phyloP scores from a whole-genome alignment of 495 filamentous ascomycete genomes.

The Coniosporium apollinis region DNA sequence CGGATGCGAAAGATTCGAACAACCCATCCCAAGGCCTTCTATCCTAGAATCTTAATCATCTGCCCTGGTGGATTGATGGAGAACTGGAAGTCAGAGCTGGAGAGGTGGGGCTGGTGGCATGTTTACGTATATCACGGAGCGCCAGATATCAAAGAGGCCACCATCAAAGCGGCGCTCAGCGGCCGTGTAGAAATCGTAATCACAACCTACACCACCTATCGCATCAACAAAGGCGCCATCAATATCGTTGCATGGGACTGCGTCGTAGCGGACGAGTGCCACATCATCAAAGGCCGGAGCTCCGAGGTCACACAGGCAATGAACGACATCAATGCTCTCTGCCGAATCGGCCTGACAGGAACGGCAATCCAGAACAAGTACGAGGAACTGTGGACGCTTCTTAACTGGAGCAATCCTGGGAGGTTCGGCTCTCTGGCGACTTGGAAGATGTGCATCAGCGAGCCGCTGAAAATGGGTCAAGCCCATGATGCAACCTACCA shows the following conservation, averaged over 20 bases:
- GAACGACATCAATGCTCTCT: slow-evolving; percentile 84
- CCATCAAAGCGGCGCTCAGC: slow-evolving; percentile 53
- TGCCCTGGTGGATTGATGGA: slow-evolving; percentile 77
- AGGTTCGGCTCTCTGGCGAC: slow-evolving; percentile 57
- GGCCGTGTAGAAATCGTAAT: slow-evolving; percentile 78
- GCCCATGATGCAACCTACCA: slow-evolving; percentile 78
- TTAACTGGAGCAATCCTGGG: slow-evolving; percentile 96
- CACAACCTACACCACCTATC: slow-evolving; percentile 85
- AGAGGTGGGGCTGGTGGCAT: slow-evolving; percentile 92
- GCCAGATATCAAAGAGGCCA: slow-evolving; percentile 44
- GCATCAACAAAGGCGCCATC: slow-evolving; percentile 51
- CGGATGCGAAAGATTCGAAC: slow-evolving; percentile 81
- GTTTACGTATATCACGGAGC: slow-evolving; percentile 65
- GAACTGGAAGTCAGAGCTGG: slow-evolving; percentile 79
- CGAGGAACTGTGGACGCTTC: slow-evolving; percentile 87
- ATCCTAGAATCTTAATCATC: slow-evolving; percentile 71
- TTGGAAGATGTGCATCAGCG: slow-evolving; percentile 63
- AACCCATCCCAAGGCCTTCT: slow-evolving; percentile 43
- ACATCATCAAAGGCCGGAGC: slow-evolving; percentile 65
- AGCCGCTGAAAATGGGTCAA: slow-evolving; percentile 73
- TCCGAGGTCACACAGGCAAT: slow-evolving; percentile 72
- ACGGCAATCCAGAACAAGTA: slow-evolving; percentile 98
- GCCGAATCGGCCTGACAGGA: slow-evolving; percentile 83
- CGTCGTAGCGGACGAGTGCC: slow-evolving; percentile 93
- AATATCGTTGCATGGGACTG: slow-evolving; percentile 90